Percentiles rank a stretch among this genome's conserved stretches.
These are phyloP conservation scores for Ilex paraguariensis DNA, from an alignment of 305 asterid genomes.

Conservation along the genomic window DNA sequence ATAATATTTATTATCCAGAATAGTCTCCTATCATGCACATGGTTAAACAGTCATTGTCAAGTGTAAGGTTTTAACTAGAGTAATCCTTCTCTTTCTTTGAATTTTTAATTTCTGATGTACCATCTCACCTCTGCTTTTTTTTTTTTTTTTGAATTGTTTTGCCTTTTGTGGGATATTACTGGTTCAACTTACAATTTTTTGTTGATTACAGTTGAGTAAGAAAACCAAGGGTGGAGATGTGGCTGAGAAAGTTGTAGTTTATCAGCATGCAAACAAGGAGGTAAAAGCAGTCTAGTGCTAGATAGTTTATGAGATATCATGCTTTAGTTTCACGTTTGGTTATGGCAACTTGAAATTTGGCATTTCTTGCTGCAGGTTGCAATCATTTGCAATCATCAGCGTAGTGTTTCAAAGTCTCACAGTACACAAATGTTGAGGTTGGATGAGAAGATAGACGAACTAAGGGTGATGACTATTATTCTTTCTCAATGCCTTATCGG, in stretches of 20 bases:
- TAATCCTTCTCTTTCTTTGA: no score
- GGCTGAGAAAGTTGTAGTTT: conserved; percentile 57
- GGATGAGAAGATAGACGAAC: conserved; percentile 81
- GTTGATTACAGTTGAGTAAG: conserved; percentile 59
- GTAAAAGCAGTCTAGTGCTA: conserved; percentile 29
- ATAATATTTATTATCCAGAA: no score
- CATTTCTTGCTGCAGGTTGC: conserved; percentile 66
- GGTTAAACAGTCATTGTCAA: no score
- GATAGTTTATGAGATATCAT: not conserved
- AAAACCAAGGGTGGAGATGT: conserved; percentile 62
- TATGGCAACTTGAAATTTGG: not conserved
- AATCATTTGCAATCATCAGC: conserved; percentile 96
- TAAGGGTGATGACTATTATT: conserved; percentile 48
- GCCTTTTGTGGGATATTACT: no score
- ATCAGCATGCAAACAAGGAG: conserved; percentile 89
- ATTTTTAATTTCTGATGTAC: no score
- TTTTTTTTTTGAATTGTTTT: no score
- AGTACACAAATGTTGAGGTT: conserved; percentile 70
- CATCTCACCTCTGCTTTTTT: no score
- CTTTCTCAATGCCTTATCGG: no score
- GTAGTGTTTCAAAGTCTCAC: conserved; percentile 86
- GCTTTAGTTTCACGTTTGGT: not conserved
- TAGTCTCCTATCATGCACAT: no score
- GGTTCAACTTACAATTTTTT: conserved; percentile 1
- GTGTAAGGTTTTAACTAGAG: no score